These are phyloP conservation scores for Cubamyces sp. DNA, from an alignment of 768 basidiomycete genomes.

Conservation along the genomic window DNA sequence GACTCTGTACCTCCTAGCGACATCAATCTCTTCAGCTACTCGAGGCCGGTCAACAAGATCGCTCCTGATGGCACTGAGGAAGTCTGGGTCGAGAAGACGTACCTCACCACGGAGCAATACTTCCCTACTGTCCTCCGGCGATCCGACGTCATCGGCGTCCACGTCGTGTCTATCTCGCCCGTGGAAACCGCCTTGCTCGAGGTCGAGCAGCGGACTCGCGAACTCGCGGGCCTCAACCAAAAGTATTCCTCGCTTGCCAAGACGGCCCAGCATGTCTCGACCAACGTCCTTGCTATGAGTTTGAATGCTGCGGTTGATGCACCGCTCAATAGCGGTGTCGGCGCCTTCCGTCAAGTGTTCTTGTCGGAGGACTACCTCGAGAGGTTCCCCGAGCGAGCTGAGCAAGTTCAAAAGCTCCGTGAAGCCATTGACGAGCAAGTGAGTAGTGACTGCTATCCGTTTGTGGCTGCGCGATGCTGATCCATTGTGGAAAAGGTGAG, in stretches of 20 bases:
- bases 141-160: conserved; percentile 78
- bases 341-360: conserved; percentile 78
- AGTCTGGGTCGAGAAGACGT: conserved; percentile 88
- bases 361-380: conserved; percentile 70
- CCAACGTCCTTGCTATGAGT: conserved; percentile 83
- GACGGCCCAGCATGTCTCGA: conserved; percentile 71
- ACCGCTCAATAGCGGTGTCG: conserved; percentile 73
- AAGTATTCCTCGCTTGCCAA: conserved; percentile 82
- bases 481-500: conserved; percentile 54
- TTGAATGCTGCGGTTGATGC: conserved; percentile 89
- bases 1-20: conserved; percentile 50
- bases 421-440: conserved; percentile 84
- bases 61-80: conserved; percentile 71
- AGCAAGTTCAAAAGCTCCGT: conserved; percentile 73
- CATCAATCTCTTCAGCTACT: conserved; percentile 81
- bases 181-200: conserved; percentile 82
- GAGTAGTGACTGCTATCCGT: conserved; percentile 29
- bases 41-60: conserved; percentile 65
- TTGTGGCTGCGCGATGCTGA: conserved; percentile 1
- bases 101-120: conserved; percentile 81
- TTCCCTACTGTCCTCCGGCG: conserved; percentile 92
- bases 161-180: conserved; percentile 81
- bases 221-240: conserved; percentile 66
- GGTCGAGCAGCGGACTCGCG: conserved; percentile 79
- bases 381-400: conserved; percentile 69